phyloP scores from a whole-genome alignment of 768 basidiomycete species.

The Leucogyrophana mollusca region DNA sequence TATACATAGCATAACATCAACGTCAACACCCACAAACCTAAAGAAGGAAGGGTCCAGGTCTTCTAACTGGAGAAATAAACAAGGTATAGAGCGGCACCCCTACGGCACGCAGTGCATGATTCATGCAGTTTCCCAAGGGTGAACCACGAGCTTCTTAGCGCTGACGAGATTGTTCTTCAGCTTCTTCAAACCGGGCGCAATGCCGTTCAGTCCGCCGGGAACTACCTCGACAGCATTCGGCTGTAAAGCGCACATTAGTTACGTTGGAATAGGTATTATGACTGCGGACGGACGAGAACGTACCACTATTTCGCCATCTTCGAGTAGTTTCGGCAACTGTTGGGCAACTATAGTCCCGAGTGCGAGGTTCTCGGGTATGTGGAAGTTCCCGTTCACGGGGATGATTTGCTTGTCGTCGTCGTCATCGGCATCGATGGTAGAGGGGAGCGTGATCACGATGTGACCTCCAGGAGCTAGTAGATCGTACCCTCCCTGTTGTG shows the following conservation, averaged over 20 bases:
- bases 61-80: too few relatives aligned
- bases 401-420: constrained; percentile 1
- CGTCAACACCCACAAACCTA: too few relatives aligned
- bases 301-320: too few relatives aligned
- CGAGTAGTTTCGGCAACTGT: too few relatives aligned
- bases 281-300: too few relatives aligned
- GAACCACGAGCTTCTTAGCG: constrained; percentile 37
- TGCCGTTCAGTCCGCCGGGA: constrained; percentile 35
- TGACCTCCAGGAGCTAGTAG: constrained; percentile 29
- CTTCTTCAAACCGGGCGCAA: constrained; percentile 30
- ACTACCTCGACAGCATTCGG: constrained; percentile 38
- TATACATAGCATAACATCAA: too few relatives aligned
- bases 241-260: constrained; percentile 13
- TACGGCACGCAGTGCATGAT: too few relatives aligned
- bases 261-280: too few relatives aligned
- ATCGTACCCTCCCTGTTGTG: constrained; percentile 33
- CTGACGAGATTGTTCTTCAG: constrained; percentile 37
- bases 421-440: constrained; percentile 3
- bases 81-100: too few relatives aligned
- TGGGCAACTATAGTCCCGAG: constrained; percentile 3
- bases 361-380: neutral
- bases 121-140: constrained; percentile 29
- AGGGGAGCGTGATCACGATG: constrained; percentile 10
- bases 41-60: too few relatives aligned
- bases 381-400: constrained; percentile 3